phyloP scores from a whole-genome alignment of 1,284 basidiomycete genomes.

The Sporisorium graminicola region DNA sequence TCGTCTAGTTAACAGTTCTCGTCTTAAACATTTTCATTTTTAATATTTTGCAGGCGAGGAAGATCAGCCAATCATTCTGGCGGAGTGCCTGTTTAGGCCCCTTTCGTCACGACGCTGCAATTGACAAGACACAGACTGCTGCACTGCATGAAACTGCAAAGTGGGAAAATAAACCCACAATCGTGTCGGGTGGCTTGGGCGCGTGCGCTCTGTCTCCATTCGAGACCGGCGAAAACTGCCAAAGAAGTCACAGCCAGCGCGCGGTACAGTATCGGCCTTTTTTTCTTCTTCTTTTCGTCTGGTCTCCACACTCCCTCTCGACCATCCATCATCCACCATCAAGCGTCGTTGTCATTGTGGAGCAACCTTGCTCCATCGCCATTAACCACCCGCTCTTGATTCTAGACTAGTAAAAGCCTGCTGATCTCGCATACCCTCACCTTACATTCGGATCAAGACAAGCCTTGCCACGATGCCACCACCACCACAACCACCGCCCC shows the following conservation, averaged over 20 bases:
- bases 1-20: no score
- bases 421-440: neutral
- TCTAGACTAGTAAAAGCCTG: no score
- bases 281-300: constrained; percentile 1
- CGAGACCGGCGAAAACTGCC: no score
- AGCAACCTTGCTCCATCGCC: no score
- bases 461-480: constrained; percentile 19
- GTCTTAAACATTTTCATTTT: no score
- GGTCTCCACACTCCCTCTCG: neutral
- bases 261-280: neutral
- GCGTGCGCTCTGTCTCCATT: no score
- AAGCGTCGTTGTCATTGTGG: no score
- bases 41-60: neutral
- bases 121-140: neutral
- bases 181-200: neutral
- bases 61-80: constrained; percentile 14
- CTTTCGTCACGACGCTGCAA: neutral
- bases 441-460: neutral
- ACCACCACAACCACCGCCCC: constrained; percentile 16
- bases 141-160: neutral
- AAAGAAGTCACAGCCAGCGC: neutral
- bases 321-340: no score
- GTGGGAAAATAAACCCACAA: neutral
- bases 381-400: no score
- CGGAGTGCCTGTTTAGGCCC: no score